Evolutionary conservation across 768 basidiomycete species (phyloP).

Genomic region (Podaxis sp.): DNA sequence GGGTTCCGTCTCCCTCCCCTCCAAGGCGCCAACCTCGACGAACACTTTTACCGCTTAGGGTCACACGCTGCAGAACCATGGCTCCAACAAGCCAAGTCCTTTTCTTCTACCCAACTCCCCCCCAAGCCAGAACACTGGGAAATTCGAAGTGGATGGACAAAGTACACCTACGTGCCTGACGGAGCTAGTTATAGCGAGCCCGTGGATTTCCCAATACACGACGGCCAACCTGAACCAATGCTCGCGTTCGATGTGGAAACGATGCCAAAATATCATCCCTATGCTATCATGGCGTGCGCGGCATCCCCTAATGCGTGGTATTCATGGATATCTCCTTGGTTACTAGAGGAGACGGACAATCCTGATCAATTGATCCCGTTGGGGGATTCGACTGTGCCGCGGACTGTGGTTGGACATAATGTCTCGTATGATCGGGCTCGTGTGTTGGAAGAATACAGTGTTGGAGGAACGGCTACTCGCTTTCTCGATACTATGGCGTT

Average conservation of each 20-base stretch:
- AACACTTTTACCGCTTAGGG: slow-evolving; percentile 88
- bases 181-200: slow-evolving; percentile 75
- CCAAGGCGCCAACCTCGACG: slow-evolving; percentile 74
- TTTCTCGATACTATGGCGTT: slow-evolving; percentile 95
- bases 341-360: slow-evolving; percentile 54
- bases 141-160: slow-evolving; percentile 81
- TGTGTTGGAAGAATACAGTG: slow-evolving; percentile 75
- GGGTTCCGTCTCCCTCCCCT: slow-evolving; percentile 80
- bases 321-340: slow-evolving; percentile 93
- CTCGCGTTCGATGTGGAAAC: slow-evolving; percentile 95
- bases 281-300: slow-evolving; percentile 86
- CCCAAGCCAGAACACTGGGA: slow-evolving; percentile 49
- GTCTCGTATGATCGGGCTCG: slow-evolving; percentile 91
- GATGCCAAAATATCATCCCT: slow-evolving; percentile 76
- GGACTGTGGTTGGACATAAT: slow-evolving; percentile 89
- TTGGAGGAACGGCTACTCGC: slow-evolving; percentile 63
- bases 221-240: slow-evolving; percentile 63
- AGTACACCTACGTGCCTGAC: slow-evolving; percentile 66
- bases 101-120: slow-evolving; percentile 52
- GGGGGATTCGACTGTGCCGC: slow-evolving; percentile 46
- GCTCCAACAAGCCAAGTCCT: slow-evolving; percentile 59
- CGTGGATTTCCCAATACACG: slow-evolving; percentile 61
- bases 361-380: slow-evolving; percentile 73
- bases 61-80: slow-evolving; percentile 68
- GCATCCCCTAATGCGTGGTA: slow-evolving; percentile 87